These are phyloP conservation scores for Claviceps lovelessii DNA, from an alignment of 2,329 filamentous ascomycete species.

Conservation along the genomic window DNA sequence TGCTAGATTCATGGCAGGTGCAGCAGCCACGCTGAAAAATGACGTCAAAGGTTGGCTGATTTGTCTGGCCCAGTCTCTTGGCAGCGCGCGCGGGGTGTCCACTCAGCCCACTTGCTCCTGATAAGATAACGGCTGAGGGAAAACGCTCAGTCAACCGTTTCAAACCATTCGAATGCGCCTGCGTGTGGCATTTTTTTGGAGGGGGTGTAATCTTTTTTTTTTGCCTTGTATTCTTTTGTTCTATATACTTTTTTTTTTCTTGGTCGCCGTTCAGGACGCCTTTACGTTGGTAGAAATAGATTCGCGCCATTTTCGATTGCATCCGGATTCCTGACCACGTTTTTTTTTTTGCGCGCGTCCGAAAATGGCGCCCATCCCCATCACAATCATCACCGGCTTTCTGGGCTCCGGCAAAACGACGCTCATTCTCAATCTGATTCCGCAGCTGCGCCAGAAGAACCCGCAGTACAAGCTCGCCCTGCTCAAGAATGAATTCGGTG, in stretches of 20 bases:
- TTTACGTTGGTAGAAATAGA: no score
- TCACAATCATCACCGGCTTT: slow-evolving; percentile 94
- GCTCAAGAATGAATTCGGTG: slow-evolving; percentile 96
- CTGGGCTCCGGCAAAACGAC: slow-evolving; percentile 94
- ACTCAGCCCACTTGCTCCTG: background rate
- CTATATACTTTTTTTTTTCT: no score
- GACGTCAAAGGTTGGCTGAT: background rate
- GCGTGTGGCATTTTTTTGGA: background rate
- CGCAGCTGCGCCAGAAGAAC: slow-evolving; percentile 65
- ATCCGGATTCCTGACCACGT: background rate
- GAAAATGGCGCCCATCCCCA: slow-evolving; percentile 57
- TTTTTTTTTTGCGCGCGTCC: background rate
- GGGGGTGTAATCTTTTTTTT: no score
- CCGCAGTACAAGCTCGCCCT: slow-evolving; percentile 75
- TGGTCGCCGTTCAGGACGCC: no score
- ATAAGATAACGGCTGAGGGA: background rate
- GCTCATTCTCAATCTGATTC: slow-evolving; percentile 82
- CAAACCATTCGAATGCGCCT: background rate
- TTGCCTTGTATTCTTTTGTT: no score
- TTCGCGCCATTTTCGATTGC: no score
- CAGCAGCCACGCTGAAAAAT: background rate
- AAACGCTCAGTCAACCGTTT: background rate
- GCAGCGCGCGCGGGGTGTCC: background rate
- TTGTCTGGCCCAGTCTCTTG: background rate
- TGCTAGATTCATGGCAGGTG: no score